phyloP scores from a whole-genome alignment of 2,329 filamentous ascomycete species.

The Aspergillus unguis region DNA sequence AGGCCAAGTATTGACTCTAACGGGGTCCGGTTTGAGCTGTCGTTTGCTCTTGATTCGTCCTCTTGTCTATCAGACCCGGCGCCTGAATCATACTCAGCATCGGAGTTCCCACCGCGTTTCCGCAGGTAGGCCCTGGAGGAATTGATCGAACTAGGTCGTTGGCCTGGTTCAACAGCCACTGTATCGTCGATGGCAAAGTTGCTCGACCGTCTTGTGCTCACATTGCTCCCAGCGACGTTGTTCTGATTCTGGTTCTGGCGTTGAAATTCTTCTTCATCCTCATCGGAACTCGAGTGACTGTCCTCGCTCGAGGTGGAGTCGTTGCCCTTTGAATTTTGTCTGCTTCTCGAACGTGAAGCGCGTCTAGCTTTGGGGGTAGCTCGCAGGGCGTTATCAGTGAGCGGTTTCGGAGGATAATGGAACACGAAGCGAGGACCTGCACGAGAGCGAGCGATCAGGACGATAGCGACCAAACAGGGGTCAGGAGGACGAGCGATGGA shows the following conservation, averaged over 20 bases:
- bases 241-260: slow-evolving; percentile 12
- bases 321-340: slow-evolving; percentile 30
- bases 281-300: slow-evolving; percentile 37
- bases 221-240: slow-evolving; percentile 21
- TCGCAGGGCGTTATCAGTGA: slow-evolving; percentile 38
- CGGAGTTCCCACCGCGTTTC: slow-evolving; percentile 30
- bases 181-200: slow-evolving; percentile 35
- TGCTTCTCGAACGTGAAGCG: slow-evolving; percentile 31
- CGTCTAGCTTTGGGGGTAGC: slow-evolving; percentile 34
- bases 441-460: slow-evolving; percentile 70
- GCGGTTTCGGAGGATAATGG: slow-evolving; percentile 69
- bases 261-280: slow-evolving; percentile 37
- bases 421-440: slow-evolving; percentile 81
- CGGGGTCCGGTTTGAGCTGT: slow-evolving; percentile 26
- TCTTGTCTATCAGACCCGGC: slow-evolving; percentile 29
- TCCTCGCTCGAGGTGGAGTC: slow-evolving; percentile 42
- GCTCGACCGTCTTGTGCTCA: slow-evolving; percentile 29
- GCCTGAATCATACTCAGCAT: slow-evolving; percentile 33
- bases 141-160: slow-evolving; percentile 33
- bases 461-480: slow-evolving; percentile 63
- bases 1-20: slow-evolving; percentile 68
- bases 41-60: slow-evolving; percentile 20
- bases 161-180: slow-evolving; percentile 29
- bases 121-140: slow-evolving; percentile 30
- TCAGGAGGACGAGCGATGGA: slow-evolving; percentile 49